phyloP scores from a whole-genome alignment of 2,329 filamentous ascomycete species.

The Ophiostoma australiae region DNA sequence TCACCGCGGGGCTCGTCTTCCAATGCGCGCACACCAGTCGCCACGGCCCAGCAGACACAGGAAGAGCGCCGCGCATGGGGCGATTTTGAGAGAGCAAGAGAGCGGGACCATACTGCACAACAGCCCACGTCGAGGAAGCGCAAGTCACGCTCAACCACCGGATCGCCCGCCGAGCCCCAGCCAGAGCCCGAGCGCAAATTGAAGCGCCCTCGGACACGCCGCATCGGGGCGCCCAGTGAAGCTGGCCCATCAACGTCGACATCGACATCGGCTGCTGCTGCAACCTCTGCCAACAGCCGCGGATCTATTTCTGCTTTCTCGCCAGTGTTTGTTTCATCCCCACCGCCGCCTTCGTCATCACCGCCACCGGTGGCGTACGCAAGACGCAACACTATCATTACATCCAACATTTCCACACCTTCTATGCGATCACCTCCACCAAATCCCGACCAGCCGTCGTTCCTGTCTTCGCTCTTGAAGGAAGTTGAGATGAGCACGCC shows the following conservation, averaged over 20 bases:
- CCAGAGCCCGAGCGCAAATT: slow-evolving; percentile 75
- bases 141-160: slow-evolving; percentile 64
- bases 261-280: slow-evolving; percentile 8
- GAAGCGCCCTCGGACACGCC: slow-evolving; percentile 78
- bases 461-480: slow-evolving; percentile 79
- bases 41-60: slow-evolving; percentile 61
- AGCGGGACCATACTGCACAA: slow-evolving; percentile 49
- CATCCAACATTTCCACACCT: not conserved
- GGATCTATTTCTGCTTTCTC: slow-evolving; percentile 8
- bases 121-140: slow-evolving; percentile 61
- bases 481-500: slow-evolving; percentile 70
- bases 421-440: not conserved
- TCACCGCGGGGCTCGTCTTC: slow-evolving; percentile 9
- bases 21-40: slow-evolving; percentile 40
- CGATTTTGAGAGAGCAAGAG: slow-evolving; percentile 77
- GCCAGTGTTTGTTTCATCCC: not conserved
- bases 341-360: slow-evolving; percentile 7
- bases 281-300: not conserved
- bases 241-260: slow-evolving; percentile 37
- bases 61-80: slow-evolving; percentile 87
- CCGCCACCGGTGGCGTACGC: not conserved
- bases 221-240: slow-evolving; percentile 51
- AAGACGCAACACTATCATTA: not conserved
- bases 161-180: slow-evolving; percentile 62
- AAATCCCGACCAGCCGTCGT: slow-evolving; percentile 59